Conservation (phyloP, 495 filamentous ascomycete species). For the Aspergillus diversus region DNA sequence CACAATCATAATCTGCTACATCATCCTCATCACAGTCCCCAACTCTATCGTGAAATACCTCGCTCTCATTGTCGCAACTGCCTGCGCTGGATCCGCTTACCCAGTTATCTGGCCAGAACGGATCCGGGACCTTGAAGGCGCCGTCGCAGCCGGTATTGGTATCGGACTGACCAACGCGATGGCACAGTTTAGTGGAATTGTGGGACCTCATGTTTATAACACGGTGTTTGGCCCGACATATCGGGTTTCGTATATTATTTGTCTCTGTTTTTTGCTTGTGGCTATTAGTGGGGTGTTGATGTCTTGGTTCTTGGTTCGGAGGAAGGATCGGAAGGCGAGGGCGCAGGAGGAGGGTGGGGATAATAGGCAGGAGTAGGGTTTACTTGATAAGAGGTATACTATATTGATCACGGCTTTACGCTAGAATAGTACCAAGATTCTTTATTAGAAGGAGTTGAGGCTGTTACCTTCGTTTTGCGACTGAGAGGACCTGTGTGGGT, state of each 20-base stretch:
- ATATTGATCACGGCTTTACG: too few relatives aligned
- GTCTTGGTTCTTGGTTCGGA: conserved; percentile 37
- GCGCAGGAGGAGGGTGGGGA: not conserved
- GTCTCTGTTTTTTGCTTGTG: conserved; percentile 40
- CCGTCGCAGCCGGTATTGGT: conserved; percentile 41
- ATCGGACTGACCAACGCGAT: conserved; percentile 51
- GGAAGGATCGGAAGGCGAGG: conserved; percentile 7
- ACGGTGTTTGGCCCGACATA: conserved; percentile 46
- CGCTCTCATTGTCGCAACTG: conserved; percentile 42
- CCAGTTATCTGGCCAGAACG: conserved; percentile 52
- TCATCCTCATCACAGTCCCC: conserved; percentile 45
- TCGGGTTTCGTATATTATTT: conserved; percentile 41
- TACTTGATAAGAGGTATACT: too few relatives aligned
- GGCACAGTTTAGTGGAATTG: conserved; percentile 50
- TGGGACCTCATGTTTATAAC: conserved; percentile 46
- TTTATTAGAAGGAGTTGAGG: too few relatives aligned
- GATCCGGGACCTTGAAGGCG: conserved; percentile 45
- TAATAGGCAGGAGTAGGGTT: not conserved
- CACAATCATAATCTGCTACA: conserved; percentile 49
- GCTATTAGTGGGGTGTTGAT: conserved; percentile 39
- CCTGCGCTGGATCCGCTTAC: conserved; percentile 44
- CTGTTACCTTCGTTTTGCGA: not conserved
- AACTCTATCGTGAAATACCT: conserved; percentile 45
- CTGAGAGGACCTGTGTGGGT: not conserved
- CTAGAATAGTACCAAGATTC: too few relatives aligned